Conservation (phyloP, 768 basidiomycete genomes). For the Lactarius pseudohatsudake region DNA sequence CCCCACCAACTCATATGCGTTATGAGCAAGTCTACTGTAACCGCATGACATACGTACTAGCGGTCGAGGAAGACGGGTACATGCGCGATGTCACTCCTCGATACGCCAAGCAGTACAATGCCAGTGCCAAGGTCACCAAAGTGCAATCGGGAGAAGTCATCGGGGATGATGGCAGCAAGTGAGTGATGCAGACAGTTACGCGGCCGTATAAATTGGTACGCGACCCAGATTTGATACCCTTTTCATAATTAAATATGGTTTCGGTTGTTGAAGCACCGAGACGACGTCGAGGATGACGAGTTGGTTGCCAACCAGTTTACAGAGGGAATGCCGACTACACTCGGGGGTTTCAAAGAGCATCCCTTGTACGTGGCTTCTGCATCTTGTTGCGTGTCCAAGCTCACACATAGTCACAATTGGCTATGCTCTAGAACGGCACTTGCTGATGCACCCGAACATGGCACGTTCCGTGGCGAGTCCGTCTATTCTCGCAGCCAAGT, state of each 20-base stretch:
- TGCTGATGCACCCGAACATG: slow-evolving; percentile 73
- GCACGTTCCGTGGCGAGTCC: slow-evolving; percentile 89
- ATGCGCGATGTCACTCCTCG: slow-evolving; percentile 89
- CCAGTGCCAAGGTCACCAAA: slow-evolving; percentile 76
- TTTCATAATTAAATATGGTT: slow-evolving; percentile 4
- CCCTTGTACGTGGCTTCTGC: slow-evolving; percentile 59
- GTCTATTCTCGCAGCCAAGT: slow-evolving; percentile 88
- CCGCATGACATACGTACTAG: slow-evolving; percentile 90
- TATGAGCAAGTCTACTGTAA: too few relatives aligned
- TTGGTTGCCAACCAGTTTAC: slow-evolving; percentile 70
- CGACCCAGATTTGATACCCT: slow-evolving; percentile 28
- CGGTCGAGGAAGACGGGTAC: slow-evolving; percentile 92
- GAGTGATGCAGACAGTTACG: slow-evolving; percentile 58
- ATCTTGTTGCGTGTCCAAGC: background rate
- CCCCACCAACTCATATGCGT: too few relatives aligned
- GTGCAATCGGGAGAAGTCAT: slow-evolving; percentile 69
- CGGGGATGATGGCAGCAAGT: slow-evolving; percentile 87
- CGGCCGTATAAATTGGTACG: slow-evolving; percentile 80
- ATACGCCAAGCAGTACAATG: slow-evolving; percentile 84
- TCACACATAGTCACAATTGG: slow-evolving; percentile 38
- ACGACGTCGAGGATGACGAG: slow-evolving; percentile 92
- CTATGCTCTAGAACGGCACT: slow-evolving; percentile 82
- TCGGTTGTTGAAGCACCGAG: slow-evolving; percentile 63
- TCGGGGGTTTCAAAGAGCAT: slow-evolving; percentile 94
- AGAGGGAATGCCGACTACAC: slow-evolving; percentile 91